Evolutionary conservation across 345 rosid species (phyloP).

Genomic region (Arabidopsis suecica): DNA sequence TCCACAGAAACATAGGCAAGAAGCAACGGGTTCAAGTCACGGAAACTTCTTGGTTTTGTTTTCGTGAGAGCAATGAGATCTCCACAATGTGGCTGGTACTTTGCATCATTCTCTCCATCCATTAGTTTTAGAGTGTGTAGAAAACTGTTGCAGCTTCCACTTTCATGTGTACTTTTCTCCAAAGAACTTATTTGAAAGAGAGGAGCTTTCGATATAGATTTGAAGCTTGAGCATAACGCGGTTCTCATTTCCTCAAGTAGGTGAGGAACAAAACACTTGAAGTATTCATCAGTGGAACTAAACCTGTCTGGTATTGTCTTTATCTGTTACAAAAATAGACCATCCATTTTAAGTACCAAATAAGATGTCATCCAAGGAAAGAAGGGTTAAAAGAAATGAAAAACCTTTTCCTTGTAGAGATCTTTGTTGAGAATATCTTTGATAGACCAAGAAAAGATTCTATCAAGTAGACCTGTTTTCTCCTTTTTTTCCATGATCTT

Average conservation of each 20-base stretch:
- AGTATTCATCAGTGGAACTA: slow-evolving; percentile 27
- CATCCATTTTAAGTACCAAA: neutral
- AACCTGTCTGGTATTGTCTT: slow-evolving; percentile 35
- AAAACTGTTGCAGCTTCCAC: too few relatives aligned
- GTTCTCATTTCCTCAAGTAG: slow-evolving; percentile 45
- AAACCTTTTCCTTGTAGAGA: neutral
- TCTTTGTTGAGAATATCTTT: slow-evolving; percentile 38
- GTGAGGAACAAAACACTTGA: slow-evolving; percentile 41
- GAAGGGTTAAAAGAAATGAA: neutral
- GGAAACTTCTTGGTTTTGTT: slow-evolving; percentile 35
- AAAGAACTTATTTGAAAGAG: slow-evolving; percentile 15
- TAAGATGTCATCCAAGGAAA: slow-evolving; percentile 2
- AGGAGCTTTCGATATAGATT: slow-evolving; percentile 35
- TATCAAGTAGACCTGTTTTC: slow-evolving; percentile 17
- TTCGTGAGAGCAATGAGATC: slow-evolving; percentile 51
- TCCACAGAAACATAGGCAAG: too few relatives aligned
- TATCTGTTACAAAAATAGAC: slow-evolving; percentile 29
- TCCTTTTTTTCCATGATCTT: neutral
- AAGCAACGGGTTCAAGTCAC: slow-evolving; percentile 39
- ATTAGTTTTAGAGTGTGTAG: too few relatives aligned
- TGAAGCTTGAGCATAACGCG: slow-evolving; percentile 36
- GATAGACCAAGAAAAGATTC: slow-evolving; percentile 51
- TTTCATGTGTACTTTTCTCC: neutral
- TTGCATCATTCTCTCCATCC: too few relatives aligned
- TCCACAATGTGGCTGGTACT: slow-evolving; percentile 45